Base-by-base conservation (phyloP, 192 early-diverging fungal species). In the Globomyces pollinis-pini region DNA sequence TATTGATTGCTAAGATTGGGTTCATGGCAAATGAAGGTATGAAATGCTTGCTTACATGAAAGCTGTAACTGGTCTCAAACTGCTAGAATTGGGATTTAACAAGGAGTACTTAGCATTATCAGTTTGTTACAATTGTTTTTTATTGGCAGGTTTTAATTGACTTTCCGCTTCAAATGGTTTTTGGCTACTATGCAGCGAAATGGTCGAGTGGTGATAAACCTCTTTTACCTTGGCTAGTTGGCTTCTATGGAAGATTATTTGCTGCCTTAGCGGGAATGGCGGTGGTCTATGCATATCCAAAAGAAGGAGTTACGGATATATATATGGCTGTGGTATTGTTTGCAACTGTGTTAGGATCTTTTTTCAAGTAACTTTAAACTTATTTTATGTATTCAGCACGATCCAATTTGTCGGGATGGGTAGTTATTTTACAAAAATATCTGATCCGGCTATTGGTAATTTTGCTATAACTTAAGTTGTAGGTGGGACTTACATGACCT, bases 1-100 rank as follows among this genome's bases (percentile, higher is more conserved):
- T 94, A 35, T 64, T 99, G 47, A 73, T 88, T 7, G 80, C 89
- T 53, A 99, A 99, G 66, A 84, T 99, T 58, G 94, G 93, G 4
- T 99, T 96, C 59, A 91, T 91, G 47, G 84, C 90, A 35, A 95
- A 99, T 73, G 96, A 96, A n/a, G n/a, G n/a, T n/a, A n/a, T n/a
- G n/a, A n/a, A n/a, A n/a, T n/a, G n/a, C n/a, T n/a, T n/a, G n/a
- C n/a, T n/a, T n/a, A n/a, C n/a, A n/a, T n/a, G n/a, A n/a, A n/a
- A 67, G 78, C 88, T 7, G 94, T 96, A 3, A 94, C 94, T 1
- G 88, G 84, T 15, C 71, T 99, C 23, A 99, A 99, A 73, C 73
- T 99, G 23, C 74, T 99, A 11, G 96, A 99, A 62, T 88, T 89
- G 47, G 94, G 96, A 1, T 81, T 99, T 65, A 82, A 85, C 50